Percentiles rank a stretch among this genome's conserved stretches.
Conservation (phyloP, 2,329 filamentous ascomycete species). For the Alternaria conjuncta region DNA sequence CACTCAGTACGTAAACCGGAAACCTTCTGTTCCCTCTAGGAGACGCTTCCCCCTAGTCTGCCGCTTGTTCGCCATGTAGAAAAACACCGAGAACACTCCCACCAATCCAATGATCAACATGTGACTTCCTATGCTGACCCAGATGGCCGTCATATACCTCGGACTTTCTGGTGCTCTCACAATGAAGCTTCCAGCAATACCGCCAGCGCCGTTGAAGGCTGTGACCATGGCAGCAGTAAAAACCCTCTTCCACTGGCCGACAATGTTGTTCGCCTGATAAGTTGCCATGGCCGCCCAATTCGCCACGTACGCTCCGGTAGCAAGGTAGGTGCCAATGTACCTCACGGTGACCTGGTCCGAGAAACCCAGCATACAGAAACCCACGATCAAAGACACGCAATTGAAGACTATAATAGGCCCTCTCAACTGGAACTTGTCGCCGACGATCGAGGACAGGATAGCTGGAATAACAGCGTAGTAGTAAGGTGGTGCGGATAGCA, state of each 20-base stretch:
- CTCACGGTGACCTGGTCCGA: constrained; percentile 64
- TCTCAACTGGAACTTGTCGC: constrained; percentile 66
- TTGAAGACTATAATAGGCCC: constrained; percentile 72
- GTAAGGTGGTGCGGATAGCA: constrained; percentile 71
- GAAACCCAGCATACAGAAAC: constrained; percentile 71
- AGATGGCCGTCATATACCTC: constrained; percentile 68
- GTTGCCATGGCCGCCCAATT: constrained; percentile 71
- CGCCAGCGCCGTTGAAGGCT: constrained; percentile 67
- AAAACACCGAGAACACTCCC: constrained; percentile 59
- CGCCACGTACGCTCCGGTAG: constrained; percentile 71
- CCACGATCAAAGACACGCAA: constrained; percentile 64
- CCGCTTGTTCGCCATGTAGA: constrained; percentile 59
- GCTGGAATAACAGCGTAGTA: constrained; percentile 71
- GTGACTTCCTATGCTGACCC: constrained; percentile 68
- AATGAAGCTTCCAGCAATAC: constrained; percentile 71
- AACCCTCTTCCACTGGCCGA: constrained; percentile 68
- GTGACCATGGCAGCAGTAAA: constrained; percentile 67
- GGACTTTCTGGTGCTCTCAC: constrained; percentile 68
- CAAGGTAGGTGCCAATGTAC: constrained; percentile 69
- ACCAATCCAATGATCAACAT: constrained; percentile 64
- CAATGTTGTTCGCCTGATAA: constrained; percentile 59
- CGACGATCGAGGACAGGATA: constrained; percentile 66
- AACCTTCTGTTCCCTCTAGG: constrained; percentile 59
- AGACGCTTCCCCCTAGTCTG: constrained; percentile 56
- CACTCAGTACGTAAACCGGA: constrained; percentile 52